These are phyloP conservation scores for Colletotrichum phormii DNA, from an alignment of 2,329 filamentous ascomycete species.

Conservation along the genomic window DNA sequence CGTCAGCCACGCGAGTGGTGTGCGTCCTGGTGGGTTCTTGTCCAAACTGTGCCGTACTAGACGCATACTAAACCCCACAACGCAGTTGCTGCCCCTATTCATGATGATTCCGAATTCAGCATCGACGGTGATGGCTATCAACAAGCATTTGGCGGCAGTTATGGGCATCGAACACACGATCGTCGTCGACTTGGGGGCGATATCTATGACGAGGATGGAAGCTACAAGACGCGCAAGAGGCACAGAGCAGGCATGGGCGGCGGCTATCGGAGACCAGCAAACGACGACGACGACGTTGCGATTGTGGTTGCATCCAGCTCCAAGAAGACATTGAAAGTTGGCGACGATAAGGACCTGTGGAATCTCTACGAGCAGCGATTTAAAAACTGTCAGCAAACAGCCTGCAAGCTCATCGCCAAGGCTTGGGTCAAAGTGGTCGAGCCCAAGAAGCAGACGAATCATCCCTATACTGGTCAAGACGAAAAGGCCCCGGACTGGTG, in stretches of 20 bases:
- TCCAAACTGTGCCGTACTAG: background rate
- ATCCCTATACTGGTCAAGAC: constrained; percentile 77
- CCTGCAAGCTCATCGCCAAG: constrained; percentile 79
- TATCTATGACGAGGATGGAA: constrained; percentile 43
- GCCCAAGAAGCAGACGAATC: constrained; percentile 81
- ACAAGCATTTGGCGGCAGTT: constrained; percentile 36
- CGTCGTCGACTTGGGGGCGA: constrained; percentile 41
- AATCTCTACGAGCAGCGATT: constrained; percentile 72
- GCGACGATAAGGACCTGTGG: constrained; percentile 65
- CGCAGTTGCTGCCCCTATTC: constrained; percentile 47
- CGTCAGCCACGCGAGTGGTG: constrained; percentile 45
- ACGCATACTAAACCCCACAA: constrained; percentile 12
- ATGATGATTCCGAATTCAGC: constrained; percentile 45
- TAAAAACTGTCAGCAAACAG: constrained; percentile 75
- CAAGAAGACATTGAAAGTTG: constrained; percentile 62
- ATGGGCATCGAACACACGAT: constrained; percentile 42
- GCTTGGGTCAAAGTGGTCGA: constrained; percentile 81
- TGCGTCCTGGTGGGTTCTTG: constrained; percentile 47
- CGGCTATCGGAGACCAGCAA: constrained; percentile 49
- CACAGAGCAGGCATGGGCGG: constrained; percentile 39
- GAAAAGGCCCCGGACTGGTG: constrained; percentile 75
- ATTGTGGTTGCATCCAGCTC: constrained; percentile 51
- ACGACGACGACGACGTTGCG: constrained; percentile 57
- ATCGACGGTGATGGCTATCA: constrained; percentile 37
- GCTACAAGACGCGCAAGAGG: constrained; percentile 52